These are phyloP conservation scores for Sphagnum magellanicum DNA, from an alignment of 228 moss, liverwort and hornwort species.

Conservation along the genomic window DNA sequence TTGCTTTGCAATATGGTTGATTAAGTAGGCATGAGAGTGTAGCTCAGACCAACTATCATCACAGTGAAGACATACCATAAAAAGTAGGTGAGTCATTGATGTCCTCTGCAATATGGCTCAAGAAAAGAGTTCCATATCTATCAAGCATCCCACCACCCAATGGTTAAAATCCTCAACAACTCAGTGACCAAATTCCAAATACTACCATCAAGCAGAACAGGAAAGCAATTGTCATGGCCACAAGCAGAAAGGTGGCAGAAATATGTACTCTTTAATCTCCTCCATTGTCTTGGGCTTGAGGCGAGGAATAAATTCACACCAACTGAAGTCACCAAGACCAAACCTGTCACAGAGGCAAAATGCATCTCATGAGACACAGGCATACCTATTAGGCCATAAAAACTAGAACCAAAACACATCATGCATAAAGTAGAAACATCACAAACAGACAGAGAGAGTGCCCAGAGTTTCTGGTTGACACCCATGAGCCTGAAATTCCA, in stretches of 20 bases:
- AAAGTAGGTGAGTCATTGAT: slow-evolving; percentile 71
- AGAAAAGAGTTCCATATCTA: slow-evolving; percentile 88
- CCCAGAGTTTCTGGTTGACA: too few species aligned
- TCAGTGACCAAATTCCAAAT: too few species aligned
- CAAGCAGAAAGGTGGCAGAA: background rate
- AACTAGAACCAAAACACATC: too few species aligned
- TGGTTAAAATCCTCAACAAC: too few species aligned
- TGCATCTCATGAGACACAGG: too few species aligned
- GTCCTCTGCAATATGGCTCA: slow-evolving; percentile 96
- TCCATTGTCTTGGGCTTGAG: slow-evolving; percentile 86
- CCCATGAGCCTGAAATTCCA: too few species aligned
- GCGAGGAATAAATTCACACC: slow-evolving; percentile 90
- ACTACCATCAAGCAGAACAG: too few species aligned
- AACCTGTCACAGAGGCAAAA: slow-evolving; percentile 33
- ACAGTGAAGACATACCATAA: background rate
- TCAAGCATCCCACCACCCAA: background rate
- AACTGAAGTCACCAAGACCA: slow-evolving; percentile 91
- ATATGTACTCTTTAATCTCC: slow-evolving; percentile 84
- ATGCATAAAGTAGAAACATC: too few species aligned
- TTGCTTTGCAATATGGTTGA: too few species aligned
- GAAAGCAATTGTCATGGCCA: background rate
- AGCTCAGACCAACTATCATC: background rate
- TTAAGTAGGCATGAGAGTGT: too few species aligned
- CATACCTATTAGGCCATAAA: too few species aligned
- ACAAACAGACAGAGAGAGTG: too few species aligned